Evolutionary conservation across 257 asterid species (phyloP).

Genomic region (Leptodermis oblonga): DNA sequence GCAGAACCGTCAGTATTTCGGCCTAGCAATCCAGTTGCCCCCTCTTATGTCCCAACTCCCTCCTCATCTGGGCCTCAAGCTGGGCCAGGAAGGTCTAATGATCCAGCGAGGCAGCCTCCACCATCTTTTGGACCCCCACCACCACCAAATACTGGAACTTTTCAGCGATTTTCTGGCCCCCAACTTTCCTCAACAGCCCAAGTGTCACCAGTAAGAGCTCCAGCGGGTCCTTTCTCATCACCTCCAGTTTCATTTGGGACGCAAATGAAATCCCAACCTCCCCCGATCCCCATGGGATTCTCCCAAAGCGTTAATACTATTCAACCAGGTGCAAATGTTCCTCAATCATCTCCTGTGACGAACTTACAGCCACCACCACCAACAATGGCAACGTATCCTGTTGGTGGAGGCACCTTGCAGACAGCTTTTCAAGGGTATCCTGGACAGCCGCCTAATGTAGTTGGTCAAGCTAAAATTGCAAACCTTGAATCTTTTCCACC

Average conservation of each 20-base stretch:
- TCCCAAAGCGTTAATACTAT: conserved; percentile 46
- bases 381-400: conserved; percentile 41
- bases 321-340: conserved; percentile 37
- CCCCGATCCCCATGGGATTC: conserved; percentile 54
- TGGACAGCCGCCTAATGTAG: conserved; percentile 45
- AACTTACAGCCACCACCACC: conserved; percentile 43
- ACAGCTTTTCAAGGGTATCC: conserved; percentile 68
- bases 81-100: conserved; percentile 33
- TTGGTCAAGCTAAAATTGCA: conserved; percentile 46
- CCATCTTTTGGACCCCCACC: conserved; percentile 49
- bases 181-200: conserved; percentile 41
- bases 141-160: conserved; percentile 45
- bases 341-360: conserved; percentile 42
- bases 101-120: conserved; percentile 49
- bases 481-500: conserved; percentile 43
- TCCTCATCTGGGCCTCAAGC: conserved; percentile 16
- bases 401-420: conserved; percentile 39
- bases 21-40: conserved; percentile 16
- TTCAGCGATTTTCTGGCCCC: conserved; percentile 53
- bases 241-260: conserved; percentile 31
- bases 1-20: conserved; percentile 20
- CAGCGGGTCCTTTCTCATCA: conserved; percentile 33
- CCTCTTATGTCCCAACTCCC: conserved; percentile 20
- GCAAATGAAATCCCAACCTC: conserved; percentile 44
- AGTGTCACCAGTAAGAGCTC: conserved; percentile 49